A percentile compares a stretch with the other conserved stretches of the same genome.
phyloP scores from a whole-genome alignment of 2,329 filamentous ascomycete genomes.

The Sclerotiophoma versabilis region DNA sequence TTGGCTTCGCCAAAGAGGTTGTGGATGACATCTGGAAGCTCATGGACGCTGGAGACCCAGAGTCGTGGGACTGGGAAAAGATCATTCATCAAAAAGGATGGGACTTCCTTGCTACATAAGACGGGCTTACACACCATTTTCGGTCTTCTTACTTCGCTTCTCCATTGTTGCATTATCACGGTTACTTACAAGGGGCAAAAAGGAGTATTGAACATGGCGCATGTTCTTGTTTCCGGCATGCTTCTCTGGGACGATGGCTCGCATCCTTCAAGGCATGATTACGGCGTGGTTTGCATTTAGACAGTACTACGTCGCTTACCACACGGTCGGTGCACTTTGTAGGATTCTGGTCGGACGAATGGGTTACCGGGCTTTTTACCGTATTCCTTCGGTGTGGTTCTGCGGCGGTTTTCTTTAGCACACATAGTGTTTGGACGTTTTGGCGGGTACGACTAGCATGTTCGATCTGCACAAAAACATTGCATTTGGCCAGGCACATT shows the following conservation, averaged over 20 bases:
- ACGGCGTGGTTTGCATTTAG: conserved; percentile 27
- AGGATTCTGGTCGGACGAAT: conserved; percentile 10
- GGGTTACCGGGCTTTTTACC: conserved; percentile 8
- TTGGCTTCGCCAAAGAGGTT: conserved; percentile 62
- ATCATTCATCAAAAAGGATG: conserved; percentile 65
- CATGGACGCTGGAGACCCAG: conserved; percentile 64
- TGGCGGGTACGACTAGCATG: neutral
- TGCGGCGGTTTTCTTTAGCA: conserved; percentile 6
- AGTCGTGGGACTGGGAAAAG: conserved; percentile 70
- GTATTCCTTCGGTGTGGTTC: conserved; percentile 19
- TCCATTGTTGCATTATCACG: conserved; percentile 16
- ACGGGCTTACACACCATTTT: conserved; percentile 2
- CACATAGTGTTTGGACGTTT: conserved; percentile 15
- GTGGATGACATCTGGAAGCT: conserved; percentile 65
- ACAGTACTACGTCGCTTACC: conserved; percentile 20
- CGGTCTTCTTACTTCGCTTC: conserved; percentile 10
- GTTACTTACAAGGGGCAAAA: conserved; percentile 7
- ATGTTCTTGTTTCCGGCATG: neutral
- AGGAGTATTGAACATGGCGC: conserved; percentile 6
- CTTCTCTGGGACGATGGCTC: conserved; percentile 13
- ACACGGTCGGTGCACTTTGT: conserved; percentile 21
- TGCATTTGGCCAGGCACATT: conserved; percentile 29
- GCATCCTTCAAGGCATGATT: conserved; percentile 11
- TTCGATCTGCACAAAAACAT: conserved; percentile 12
- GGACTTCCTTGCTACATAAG: conserved; percentile 66